A percentile compares a stretch with the other conserved stretches of the same genome.
Conservation (phyloP, 1,284 basidiomycete genomes). For the Chalciporus piperatoides region DNA sequence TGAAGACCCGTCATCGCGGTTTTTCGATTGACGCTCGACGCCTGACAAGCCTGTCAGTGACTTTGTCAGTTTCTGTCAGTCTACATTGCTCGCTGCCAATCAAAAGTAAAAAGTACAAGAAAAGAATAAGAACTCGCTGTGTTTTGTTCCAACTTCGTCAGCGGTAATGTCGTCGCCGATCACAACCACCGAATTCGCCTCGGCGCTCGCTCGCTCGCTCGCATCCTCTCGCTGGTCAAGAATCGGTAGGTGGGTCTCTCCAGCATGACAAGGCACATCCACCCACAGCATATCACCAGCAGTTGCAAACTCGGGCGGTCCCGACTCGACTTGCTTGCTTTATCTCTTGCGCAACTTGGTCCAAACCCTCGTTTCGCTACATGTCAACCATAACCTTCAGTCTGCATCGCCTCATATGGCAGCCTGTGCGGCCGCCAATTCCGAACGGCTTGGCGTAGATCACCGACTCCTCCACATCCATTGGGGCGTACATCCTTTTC, state of each 20-base stretch:
- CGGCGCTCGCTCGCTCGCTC: slow-evolving; percentile 25
- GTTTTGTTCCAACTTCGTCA: neutral
- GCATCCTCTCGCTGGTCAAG: slow-evolving; percentile 2
- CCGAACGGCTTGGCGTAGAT: slow-evolving; percentile 42
- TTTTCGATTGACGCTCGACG: too few species aligned
- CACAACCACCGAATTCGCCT: slow-evolving; percentile 42
- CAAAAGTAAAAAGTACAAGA: too few species aligned
- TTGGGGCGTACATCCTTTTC: slow-evolving; percentile 55
- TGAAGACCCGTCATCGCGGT: too few species aligned
- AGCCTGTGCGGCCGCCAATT: slow-evolving; percentile 40
- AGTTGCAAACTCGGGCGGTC: slow-evolving; percentile 74
- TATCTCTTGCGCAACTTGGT: slow-evolving; percentile 54
- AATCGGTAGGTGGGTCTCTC: slow-evolving; percentile 36
- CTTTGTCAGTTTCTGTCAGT: too few species aligned
- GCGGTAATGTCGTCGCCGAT: slow-evolving; percentile 29
- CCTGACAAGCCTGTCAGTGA: too few species aligned
- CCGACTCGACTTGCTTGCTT: slow-evolving; percentile 73
- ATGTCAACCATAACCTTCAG: slow-evolving; percentile 68
- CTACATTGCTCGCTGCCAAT: too few species aligned
- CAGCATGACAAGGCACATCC: neutral
- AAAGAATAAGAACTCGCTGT: too few species aligned
- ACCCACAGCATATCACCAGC: slow-evolving; percentile 31
- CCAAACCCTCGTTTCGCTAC: slow-evolving; percentile 48
- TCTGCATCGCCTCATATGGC: slow-evolving; percentile 53
- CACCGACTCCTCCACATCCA: slow-evolving; percentile 47